phyloP scores from a whole-genome alignment of 148 eudicot genomes.

The Persicaria tinctoria region DNA sequence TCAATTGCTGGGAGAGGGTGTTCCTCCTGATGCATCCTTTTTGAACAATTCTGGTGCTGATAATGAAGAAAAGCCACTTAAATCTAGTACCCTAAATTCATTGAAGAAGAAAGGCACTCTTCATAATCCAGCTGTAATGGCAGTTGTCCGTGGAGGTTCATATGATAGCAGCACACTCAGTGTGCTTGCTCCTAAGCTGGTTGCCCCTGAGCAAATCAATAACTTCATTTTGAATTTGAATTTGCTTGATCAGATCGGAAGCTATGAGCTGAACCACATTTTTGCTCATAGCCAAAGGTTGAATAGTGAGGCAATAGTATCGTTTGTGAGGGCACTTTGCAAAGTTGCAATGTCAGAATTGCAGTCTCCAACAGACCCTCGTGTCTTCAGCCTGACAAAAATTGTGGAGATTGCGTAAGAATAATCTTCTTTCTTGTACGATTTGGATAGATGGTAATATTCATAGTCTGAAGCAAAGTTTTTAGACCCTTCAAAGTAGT shows the following conservation, averaged over 20 bases:
- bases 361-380: slow-evolving; percentile 99
- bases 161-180: slow-evolving; percentile 83
- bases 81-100: slow-evolving; percentile 44
- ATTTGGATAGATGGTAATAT: neutral
- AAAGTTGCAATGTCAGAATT: slow-evolving; percentile 95
- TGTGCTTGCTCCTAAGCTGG: slow-evolving; percentile 58
- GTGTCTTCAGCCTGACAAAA: slow-evolving; percentile 97
- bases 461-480: neutral
- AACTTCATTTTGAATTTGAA: slow-evolving; percentile 86
- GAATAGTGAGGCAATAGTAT: slow-evolving; percentile 96
- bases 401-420: slow-evolving; percentile 99
- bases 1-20: slow-evolving; percentile 96
- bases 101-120: slow-evolving; percentile 78
- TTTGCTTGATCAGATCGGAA: slow-evolving; percentile 97
- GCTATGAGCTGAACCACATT: slow-evolving; percentile 91
- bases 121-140: slow-evolving; percentile 88
- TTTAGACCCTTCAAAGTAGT: neutral
- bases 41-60: slow-evolving; percentile 53
- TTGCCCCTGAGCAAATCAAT: slow-evolving; percentile 88
- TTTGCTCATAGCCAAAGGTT: slow-evolving; percentile 99
- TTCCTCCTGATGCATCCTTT: slow-evolving; percentile 96
- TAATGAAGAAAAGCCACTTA: slow-evolving; percentile 55
- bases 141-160: slow-evolving; percentile 97
- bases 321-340: slow-evolving; percentile 92
- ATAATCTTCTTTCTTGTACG: slow-evolving; percentile 21